phyloP scores from a whole-genome alignment of 306 rosid species.

The Ziziphus jujuba region DNA sequence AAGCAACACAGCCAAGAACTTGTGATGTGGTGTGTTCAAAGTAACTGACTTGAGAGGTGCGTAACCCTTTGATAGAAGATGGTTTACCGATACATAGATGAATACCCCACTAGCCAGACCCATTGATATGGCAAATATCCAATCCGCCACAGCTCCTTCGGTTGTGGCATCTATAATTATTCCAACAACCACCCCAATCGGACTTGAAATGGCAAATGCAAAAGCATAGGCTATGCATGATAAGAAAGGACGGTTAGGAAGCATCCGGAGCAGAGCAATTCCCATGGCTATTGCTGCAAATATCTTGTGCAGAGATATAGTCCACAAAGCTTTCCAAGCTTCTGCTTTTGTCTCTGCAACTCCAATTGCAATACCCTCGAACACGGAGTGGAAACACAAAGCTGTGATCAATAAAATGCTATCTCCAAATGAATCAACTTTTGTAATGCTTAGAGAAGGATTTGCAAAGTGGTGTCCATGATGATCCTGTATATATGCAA shows the following conservation, averaged over 20 bases:
- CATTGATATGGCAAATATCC: constrained; percentile 79
- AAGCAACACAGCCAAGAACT: constrained; percentile 57
- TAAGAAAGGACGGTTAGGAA: constrained; percentile 56
- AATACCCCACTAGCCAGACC: constrained; percentile 84
- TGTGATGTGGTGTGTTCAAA: constrained; percentile 43
- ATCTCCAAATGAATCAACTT: constrained; percentile 58
- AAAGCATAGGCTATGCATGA: constrained; percentile 62
- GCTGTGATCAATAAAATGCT: constrained; percentile 60
- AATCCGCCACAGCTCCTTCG: constrained; percentile 64
- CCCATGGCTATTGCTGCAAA: constrained; percentile 93
- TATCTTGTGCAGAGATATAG: constrained; percentile 74
- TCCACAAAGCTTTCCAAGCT: constrained; percentile 90
- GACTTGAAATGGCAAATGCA: constrained; percentile 76
- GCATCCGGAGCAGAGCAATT: constrained; percentile 78
- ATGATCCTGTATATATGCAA: constrained; percentile 41
- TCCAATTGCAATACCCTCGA: constrained; percentile 83
- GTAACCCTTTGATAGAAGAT: constrained; percentile 66
- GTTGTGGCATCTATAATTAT: constrained; percentile 70
- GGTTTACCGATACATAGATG: constrained; percentile 72
- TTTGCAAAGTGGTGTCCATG: constrained; percentile 30
- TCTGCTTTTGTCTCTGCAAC: constrained; percentile 59
- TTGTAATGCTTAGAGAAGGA: constrained; percentile 14
- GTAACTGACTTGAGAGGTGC: constrained; percentile 32
- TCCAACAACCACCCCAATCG: constrained; percentile 72
- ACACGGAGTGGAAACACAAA: constrained; percentile 73